A percentile compares a stretch with the other conserved stretches of the same genome.
phyloP scores from a whole-genome alignment of 345 rosid species.

The Eucalyptus sideroxylon region DNA sequence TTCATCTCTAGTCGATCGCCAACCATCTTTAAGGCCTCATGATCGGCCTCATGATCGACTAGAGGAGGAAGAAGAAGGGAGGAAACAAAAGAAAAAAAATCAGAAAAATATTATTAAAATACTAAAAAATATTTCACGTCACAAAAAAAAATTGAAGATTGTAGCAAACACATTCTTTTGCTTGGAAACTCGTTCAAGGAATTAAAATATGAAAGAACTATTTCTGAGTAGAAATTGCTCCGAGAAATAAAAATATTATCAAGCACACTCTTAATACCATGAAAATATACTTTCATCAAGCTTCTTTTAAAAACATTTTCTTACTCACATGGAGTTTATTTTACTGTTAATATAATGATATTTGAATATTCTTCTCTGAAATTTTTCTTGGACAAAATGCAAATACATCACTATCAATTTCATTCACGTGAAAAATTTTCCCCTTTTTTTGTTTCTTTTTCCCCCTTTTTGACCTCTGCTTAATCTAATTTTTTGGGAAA shows the following conservation, averaged over 20 bases:
- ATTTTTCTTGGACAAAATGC: neutral
- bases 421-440: neutral
- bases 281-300: neutral
- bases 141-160: too few species aligned
- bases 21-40: too few species aligned
- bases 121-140: too few species aligned
- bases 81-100: too few species aligned
- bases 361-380: neutral
- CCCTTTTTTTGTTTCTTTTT: neutral
- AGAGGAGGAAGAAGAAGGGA: too few species aligned
- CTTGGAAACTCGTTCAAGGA: too few species aligned
- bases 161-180: too few species aligned
- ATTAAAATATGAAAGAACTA: too few species aligned
- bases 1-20: fast-evolving
- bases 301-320: neutral
- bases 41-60: too few species aligned
- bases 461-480: neutral
- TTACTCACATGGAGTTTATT: neutral
- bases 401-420: neutral
- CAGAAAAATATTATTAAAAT: too few species aligned
- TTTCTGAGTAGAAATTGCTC: too few species aligned
- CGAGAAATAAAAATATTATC: too few species aligned
- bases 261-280: neutral
- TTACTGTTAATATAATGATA: neutral
- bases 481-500: neutral